Conservation (phyloP, 805 yeast species). For the Ogataea zsoltii region DNA sequence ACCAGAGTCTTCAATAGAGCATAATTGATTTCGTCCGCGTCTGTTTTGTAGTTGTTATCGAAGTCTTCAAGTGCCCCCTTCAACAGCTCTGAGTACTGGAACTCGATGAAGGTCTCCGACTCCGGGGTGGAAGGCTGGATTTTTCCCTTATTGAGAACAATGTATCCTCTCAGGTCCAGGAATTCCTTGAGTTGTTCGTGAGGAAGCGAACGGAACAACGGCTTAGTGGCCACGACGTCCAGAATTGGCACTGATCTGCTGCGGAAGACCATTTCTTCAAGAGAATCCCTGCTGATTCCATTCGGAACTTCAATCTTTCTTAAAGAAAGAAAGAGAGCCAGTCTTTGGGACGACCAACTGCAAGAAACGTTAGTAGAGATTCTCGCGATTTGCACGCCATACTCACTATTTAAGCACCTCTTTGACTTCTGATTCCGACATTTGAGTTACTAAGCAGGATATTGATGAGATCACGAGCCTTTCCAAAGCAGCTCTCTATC, state of each 20-base stretch:
- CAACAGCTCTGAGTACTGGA: conserved; percentile 3
- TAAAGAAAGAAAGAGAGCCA: background rate
- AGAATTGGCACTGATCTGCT: conserved; percentile 2
- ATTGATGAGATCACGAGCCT: too few relatives aligned
- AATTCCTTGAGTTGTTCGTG: conserved; percentile 7
- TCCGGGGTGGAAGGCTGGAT: conserved; percentile 3
- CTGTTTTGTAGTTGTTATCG: background rate
- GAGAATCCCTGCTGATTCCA: background rate
- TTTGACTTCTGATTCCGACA: background rate
- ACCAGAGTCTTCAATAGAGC: background rate
- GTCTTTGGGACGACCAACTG: conserved; percentile 3
- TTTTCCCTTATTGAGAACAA: conserved; percentile 2
- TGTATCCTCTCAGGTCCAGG: conserved; percentile 1
- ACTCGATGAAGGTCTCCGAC: conserved; percentile 2
- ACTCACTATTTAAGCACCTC: background rate
- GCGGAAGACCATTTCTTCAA: background rate
- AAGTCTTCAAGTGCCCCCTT: background rate
- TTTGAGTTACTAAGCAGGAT: background rate
- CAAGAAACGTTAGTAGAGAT: background rate
- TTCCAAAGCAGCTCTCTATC: background rate
- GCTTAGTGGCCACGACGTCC: background rate
- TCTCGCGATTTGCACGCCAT: background rate
- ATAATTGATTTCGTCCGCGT: conserved; percentile 1
- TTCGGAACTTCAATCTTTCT: background rate
- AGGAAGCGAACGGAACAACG: background rate